These are phyloP conservation scores for Nakataea oryzae DNA, from an alignment of 2,329 filamentous ascomycete genomes.

Conservation along the genomic window DNA sequence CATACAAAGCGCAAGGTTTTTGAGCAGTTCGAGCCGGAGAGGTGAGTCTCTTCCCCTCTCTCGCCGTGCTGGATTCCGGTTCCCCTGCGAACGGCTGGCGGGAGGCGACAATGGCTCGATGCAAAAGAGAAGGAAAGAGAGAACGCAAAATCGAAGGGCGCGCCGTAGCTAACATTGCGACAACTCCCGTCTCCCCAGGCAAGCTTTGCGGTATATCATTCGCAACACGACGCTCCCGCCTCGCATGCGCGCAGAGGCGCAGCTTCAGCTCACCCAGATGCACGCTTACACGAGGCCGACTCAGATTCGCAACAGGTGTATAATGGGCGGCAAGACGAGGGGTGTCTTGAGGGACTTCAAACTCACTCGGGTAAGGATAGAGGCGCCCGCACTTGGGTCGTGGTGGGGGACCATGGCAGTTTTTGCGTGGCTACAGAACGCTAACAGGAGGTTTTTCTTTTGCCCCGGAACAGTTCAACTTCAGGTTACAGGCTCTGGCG, in stretches of 20 bases:
- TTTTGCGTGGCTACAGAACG: background rate
- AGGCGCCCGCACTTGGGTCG: background rate
- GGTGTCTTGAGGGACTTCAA: conserved; percentile 92
- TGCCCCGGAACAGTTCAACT: conserved; percentile 66
- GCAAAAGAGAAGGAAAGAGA: background rate
- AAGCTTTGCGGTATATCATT: conserved; percentile 87
- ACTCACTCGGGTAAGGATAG: conserved; percentile 69
- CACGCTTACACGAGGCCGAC: conserved; percentile 89
- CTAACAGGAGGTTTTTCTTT: background rate
- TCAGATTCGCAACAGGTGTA: conserved; percentile 89
- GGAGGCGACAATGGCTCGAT: background rate
- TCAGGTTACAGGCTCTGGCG: conserved; percentile 77
- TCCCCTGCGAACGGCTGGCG: background rate
- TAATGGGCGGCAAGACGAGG: conserved; percentile 79
- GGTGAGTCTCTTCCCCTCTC: conserved; percentile 38
- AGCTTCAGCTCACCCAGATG: conserved; percentile 90
- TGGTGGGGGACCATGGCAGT: background rate
- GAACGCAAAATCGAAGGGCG: conserved; percentile 1
- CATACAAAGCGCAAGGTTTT: conserved; percentile 95
- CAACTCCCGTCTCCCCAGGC: conserved; percentile 39
- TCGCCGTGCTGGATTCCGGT: background rate
- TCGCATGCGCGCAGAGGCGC: conserved; percentile 78
- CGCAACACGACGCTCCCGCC: conserved; percentile 81
- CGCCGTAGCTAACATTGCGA: background rate
- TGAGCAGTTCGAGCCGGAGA: conserved; percentile 75